A percentile compares a stretch with the other conserved stretches of the same genome.
Evolutionary conservation across 768 basidiomycete genomes (phyloP).

Genomic region (Albatrellus ellisii): DNA sequence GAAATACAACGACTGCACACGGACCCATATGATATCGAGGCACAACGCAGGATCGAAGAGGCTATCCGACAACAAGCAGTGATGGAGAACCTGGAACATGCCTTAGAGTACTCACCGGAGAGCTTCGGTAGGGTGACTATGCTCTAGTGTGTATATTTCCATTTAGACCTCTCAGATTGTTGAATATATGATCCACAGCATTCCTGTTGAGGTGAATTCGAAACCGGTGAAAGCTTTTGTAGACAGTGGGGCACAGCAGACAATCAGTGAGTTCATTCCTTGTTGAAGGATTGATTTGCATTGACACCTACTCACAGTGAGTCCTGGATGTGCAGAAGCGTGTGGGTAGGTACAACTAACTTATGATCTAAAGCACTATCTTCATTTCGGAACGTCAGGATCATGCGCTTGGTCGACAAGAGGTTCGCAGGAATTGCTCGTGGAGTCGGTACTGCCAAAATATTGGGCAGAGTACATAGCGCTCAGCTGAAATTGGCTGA

Average conservation of each 20-base stretch:
- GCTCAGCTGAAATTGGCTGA: slow-evolving; percentile 85
- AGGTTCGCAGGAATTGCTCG: slow-evolving; percentile 82
- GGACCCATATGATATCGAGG: slow-evolving; percentile 86
- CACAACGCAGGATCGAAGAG: slow-evolving; percentile 89
- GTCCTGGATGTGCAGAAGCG: slow-evolving; percentile 80
- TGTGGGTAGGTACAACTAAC: slow-evolving; percentile 60
- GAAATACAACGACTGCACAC: slow-evolving; percentile 64
- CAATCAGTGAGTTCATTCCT: slow-evolving; percentile 61
- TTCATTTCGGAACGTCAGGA: slow-evolving; percentile 26
- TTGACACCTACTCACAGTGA: slow-evolving; percentile 39
- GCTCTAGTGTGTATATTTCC: slow-evolving; percentile 68
- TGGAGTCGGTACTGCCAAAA: slow-evolving; percentile 90
- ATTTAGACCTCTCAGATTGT: background rate
- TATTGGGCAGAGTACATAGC: slow-evolving; percentile 87
- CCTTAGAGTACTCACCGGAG: slow-evolving; percentile 88
- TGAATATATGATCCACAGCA: slow-evolving; percentile 28
- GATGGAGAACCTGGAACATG: slow-evolving; percentile 86
- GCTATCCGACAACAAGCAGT: slow-evolving; percentile 83
- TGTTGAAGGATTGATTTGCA: slow-evolving; percentile 1
- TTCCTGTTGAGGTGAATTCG: slow-evolving; percentile 87
- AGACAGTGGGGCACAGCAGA: slow-evolving; percentile 94
- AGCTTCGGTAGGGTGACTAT: slow-evolving; percentile 89
- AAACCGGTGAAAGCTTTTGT: slow-evolving; percentile 91
- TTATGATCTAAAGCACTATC: background rate
- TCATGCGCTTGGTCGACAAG: slow-evolving; percentile 88